These are phyloP conservation scores for Rosellinia necatrix DNA, from an alignment of 2,329 filamentous ascomycete species.

Conservation along the genomic window DNA sequence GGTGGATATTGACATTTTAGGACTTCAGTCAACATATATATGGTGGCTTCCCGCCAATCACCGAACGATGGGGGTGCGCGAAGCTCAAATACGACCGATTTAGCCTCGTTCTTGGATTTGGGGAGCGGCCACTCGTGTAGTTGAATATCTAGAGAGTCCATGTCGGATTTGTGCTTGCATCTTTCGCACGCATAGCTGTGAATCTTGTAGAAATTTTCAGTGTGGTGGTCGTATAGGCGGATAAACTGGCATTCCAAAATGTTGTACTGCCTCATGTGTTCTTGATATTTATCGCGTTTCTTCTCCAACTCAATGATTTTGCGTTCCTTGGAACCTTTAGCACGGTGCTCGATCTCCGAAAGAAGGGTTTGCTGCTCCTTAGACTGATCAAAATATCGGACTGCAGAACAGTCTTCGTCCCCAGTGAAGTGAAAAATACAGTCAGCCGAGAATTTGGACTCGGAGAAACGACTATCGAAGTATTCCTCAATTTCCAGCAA, in stretches of 20 bases:
- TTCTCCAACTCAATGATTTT: constrained; percentile 44
- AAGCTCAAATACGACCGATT: constrained; percentile 59
- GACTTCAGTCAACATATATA: constrained; percentile 47
- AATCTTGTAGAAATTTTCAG: neutral
- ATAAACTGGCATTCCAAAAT: constrained; percentile 8
- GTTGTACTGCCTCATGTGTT: constrained; percentile 32
- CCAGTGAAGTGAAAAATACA: constrained; percentile 47
- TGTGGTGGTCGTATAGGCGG: neutral
- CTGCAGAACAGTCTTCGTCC: constrained; percentile 47
- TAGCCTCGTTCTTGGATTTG: constrained; percentile 33
- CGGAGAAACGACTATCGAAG: constrained; percentile 40
- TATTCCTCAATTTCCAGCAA: constrained; percentile 54
- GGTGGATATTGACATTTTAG: constrained; percentile 37
- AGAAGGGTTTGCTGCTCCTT: constrained; percentile 47
- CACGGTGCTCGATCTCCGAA: neutral
- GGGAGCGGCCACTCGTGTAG: constrained; percentile 64
- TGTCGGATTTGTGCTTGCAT: constrained; percentile 42
- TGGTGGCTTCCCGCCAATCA: constrained; percentile 55
- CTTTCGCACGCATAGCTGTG: constrained; percentile 39
- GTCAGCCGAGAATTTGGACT: constrained; percentile 27
- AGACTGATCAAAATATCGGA: constrained; percentile 54
- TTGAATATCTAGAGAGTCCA: constrained; percentile 47
- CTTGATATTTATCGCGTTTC: constrained; percentile 37
- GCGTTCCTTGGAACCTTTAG: neutral
- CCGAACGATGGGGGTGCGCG: constrained; percentile 46